phyloP scores from a whole-genome alignment of 2,329 filamentous ascomycete genomes.

The Diplodia intermedia region DNA sequence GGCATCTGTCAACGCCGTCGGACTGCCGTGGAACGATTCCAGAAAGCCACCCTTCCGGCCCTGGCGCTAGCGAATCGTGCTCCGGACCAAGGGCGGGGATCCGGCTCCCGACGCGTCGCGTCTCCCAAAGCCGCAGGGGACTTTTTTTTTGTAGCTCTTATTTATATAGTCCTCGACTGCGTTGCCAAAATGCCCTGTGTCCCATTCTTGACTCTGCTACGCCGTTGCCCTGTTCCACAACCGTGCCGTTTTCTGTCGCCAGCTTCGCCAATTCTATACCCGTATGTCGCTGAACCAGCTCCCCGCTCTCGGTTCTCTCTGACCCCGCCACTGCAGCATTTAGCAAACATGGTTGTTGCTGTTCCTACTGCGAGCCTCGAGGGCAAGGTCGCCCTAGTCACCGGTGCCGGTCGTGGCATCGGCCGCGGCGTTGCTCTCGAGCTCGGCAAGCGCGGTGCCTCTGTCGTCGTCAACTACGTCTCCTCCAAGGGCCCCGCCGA shows the following conservation, averaged over 20 bases:
- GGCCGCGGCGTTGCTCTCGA: constrained; percentile 71
- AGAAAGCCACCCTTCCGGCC: constrained; percentile 8
- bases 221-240: background rate
- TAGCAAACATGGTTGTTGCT: constrained; percentile 46
- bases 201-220: background rate
- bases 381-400: constrained; percentile 66
- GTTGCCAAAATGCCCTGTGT: background rate
- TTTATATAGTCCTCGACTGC: constrained; percentile 13
- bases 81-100: constrained; percentile 27
- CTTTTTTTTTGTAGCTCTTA: constrained; percentile 16
- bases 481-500: constrained; percentile 59
- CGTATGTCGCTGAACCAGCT: background rate
- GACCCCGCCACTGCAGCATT: constrained; percentile 35
- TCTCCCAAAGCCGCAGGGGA: constrained; percentile 5
- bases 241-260: background rate
- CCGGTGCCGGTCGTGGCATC: constrained; percentile 69
- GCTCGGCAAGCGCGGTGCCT: constrained; percentile 69
- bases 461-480: constrained; percentile 71
- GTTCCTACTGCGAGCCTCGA: constrained; percentile 59
- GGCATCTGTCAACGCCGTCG: constrained; percentile 5
- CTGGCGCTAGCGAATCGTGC: background rate
- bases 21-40: constrained; percentile 18
- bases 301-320: background rate
- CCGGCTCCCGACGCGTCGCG: constrained; percentile 25
- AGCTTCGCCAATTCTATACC: constrained; percentile 1